Conservation (phyloP, 306 rosid species). For the Pterocarpus santalinus region DNA sequence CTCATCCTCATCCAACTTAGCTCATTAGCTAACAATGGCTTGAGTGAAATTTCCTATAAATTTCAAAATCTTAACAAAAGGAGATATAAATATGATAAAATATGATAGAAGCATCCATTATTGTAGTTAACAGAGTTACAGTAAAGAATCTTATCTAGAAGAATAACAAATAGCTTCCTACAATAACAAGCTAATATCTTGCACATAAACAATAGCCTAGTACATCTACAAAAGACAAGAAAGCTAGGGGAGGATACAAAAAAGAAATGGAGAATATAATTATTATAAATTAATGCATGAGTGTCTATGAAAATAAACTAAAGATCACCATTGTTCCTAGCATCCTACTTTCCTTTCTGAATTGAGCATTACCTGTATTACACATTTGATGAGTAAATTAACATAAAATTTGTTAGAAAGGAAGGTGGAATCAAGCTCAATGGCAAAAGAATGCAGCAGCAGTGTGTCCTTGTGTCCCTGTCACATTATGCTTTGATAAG, state of each 20-base stretch:
- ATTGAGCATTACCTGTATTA: neutral
- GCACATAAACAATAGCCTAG: conserved; percentile 25
- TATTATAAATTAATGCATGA: neutral
- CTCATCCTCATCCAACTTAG: neutral
- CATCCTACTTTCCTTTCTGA: conserved; percentile 6
- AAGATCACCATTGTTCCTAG: neutral
- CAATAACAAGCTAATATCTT: conserved; percentile 18
- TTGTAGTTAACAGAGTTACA: conserved; percentile 7
- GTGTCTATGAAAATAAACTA: conserved; percentile 18
- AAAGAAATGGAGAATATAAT: conserved; percentile 22
- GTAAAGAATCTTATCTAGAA: conserved; percentile 42
- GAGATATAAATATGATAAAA: neutral
- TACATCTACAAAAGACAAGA: conserved; percentile 49
- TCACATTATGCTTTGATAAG: conserved; percentile 54
- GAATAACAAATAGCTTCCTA: conserved; percentile 38
- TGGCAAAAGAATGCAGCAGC: conserved; percentile 38
- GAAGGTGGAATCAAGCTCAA: conserved; percentile 23
- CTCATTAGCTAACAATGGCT: neutral
- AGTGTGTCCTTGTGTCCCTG: conserved; percentile 59
- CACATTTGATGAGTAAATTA: neutral
- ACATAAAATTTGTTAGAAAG: neutral
- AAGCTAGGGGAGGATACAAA: neutral
- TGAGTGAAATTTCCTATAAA: neutral
- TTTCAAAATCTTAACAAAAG: neutral
- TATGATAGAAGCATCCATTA: neutral